phyloP scores from a whole-genome alignment of 257 asterid species.

The Coffea eugenioides region DNA sequence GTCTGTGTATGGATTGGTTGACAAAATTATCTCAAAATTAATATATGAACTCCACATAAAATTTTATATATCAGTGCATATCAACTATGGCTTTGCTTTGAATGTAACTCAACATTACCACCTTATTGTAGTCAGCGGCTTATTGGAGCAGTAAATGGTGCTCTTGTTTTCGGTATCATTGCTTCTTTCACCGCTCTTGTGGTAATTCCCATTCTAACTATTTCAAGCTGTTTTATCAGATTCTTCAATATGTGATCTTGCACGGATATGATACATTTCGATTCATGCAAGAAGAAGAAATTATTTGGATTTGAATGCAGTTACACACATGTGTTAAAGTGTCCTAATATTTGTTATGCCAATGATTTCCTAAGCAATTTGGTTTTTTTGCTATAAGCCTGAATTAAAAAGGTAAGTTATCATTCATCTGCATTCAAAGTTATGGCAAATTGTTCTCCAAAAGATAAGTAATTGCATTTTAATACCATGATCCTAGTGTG shows the following conservation, averaged over 20 bases:
- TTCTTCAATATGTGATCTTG: not conserved
- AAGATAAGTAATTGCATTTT: not conserved
- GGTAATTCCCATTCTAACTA: slow-evolving; percentile 46
- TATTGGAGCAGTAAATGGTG: slow-evolving; percentile 87
- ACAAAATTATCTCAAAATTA: not conserved
- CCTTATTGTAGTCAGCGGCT: slow-evolving; percentile 63
- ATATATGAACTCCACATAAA: not conserved
- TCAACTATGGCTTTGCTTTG: not conserved
- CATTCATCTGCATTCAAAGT: not conserved
- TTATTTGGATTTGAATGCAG: not conserved
- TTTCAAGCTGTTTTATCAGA: not conserved
- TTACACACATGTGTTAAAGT: not conserved
- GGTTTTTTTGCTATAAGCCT: not conserved
- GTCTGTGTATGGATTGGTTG: not conserved
- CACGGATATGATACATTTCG: not conserved
- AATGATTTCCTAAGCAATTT: not conserved
- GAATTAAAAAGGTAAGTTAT: too few species aligned
- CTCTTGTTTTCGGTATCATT: slow-evolving; percentile 63
- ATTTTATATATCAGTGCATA: not conserved
- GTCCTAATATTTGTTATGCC: not conserved
- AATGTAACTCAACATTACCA: slow-evolving; percentile 19
- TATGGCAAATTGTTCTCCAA: not conserved
- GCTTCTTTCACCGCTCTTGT: slow-evolving; percentile 72
- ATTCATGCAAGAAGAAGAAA: not conserved
- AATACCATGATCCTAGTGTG: too few species aligned